Evolutionary conservation across 2,329 filamentous ascomycete species (phyloP).

Genomic region (Diplodia seriata): DNA sequence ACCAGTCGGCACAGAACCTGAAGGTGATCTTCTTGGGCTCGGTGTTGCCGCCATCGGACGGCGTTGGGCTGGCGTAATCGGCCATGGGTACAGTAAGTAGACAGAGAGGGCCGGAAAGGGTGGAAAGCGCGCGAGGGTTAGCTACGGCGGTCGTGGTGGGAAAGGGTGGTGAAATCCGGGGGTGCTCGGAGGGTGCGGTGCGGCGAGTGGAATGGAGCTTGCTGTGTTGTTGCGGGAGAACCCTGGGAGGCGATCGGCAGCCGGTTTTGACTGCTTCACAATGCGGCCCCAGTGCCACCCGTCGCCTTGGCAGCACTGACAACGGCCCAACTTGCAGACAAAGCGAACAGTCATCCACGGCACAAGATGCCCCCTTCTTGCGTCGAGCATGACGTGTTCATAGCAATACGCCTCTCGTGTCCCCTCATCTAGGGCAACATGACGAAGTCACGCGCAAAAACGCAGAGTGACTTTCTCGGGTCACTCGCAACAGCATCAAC

Average conservation of each 20-base stretch:
- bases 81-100: conserved; percentile 10
- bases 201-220: conserved; percentile 12
- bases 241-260: conserved; percentile 26
- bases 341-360: conserved; percentile 1
- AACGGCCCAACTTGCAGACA: conserved; percentile 1
- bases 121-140: background rate
- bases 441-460: conserved; percentile 7
- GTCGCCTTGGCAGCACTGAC: conserved; percentile 9
- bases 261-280: conserved; percentile 18
- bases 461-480: background rate
- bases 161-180: background rate
- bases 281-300: conserved; percentile 15
- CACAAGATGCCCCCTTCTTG: background rate
- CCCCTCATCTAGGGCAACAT: background rate
- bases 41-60: conserved; percentile 45
- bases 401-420: background rate
- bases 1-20: conserved; percentile 97
- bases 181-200: conserved; percentile 4
- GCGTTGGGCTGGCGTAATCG: conserved; percentile 39
- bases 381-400: background rate
- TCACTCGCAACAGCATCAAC: too few relatives aligned
- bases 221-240: conserved; percentile 22
- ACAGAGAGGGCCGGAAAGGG: background rate
- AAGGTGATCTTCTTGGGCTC: conserved; percentile 81
- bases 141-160: background rate